Conservation (phyloP, 805 yeast genomes). For the Yarrowia keelungensis region DNA sequence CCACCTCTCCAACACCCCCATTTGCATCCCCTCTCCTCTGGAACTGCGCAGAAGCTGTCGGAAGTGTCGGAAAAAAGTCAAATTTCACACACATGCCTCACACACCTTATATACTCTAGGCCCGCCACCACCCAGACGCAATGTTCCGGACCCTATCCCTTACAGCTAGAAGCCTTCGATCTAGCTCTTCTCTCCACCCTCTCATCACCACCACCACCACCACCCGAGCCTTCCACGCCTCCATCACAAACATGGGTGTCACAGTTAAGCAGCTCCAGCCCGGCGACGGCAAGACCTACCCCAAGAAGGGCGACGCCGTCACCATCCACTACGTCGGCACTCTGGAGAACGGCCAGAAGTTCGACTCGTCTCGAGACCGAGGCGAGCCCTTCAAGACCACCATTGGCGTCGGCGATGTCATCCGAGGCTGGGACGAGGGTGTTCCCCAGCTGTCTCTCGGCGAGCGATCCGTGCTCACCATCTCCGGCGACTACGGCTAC, state of each 20-base stretch:
- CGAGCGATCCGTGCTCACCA: constrained; percentile 88
- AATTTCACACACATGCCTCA: constrained; percentile 29
- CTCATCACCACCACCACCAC: neutral
- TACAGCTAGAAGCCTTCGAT: constrained; percentile 36
- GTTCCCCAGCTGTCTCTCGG: constrained; percentile 92
- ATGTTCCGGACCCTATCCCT: constrained; percentile 38
- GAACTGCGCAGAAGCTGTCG: constrained; percentile 29
- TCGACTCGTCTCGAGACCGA: constrained; percentile 94
- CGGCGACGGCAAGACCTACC: constrained; percentile 89
- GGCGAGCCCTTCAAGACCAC: constrained; percentile 92
- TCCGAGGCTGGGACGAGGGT: constrained; percentile 96
- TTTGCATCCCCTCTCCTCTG: constrained; percentile 1
- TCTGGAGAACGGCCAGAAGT: constrained; percentile 92
- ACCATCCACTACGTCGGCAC: constrained; percentile 97
- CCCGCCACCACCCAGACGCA: constrained; percentile 29
- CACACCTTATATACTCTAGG: constrained; percentile 30
- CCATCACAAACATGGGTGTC: constrained; percentile 50
- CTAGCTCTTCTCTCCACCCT: constrained; percentile 3
- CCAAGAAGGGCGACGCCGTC: constrained; percentile 84
- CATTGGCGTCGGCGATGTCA: constrained; percentile 96
- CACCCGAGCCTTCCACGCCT: constrained; percentile 35
- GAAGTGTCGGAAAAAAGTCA: constrained; percentile 33
- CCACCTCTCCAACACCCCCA: no score
- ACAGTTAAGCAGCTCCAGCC: constrained; percentile 49
- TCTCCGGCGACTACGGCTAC: constrained; percentile 92